Base-by-base conservation (phyloP, 2,329 filamentous ascomycete genomes). In the Talaromyces sp. region DNA sequence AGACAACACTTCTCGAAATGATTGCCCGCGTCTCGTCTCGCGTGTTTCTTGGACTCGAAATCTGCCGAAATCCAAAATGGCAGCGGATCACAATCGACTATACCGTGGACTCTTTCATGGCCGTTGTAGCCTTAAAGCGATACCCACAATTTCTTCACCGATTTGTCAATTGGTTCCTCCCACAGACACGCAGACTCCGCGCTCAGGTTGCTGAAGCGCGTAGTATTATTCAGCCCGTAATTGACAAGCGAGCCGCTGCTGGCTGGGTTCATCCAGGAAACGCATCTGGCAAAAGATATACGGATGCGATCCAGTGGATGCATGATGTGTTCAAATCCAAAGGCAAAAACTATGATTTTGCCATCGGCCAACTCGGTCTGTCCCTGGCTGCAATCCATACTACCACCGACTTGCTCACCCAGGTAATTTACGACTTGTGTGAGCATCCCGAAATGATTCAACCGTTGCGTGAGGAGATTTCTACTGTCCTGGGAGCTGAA, bases 141-240 rank as follows among this genome's bases (percentile, higher is more conserved):
- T 75, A 69, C 60, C 79, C 77, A 1, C 63, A 67, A 0, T 62
- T 72, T n/a, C 36, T 78, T 8, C 75, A 77, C 0, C 74, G 71
- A 0, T 27, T 81, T 1, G 73, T 73, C 1, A 74, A 79, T 61
- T 72, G 76, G 65, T 68, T 79, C 51, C 62, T 79, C 5, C 78
- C 79, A 1, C 69, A 74, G 52, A 73, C 73, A 27, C 65, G 63
- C 28, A 70, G 68, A 8, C 64, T 77, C 15, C 71, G 76, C 8
- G 51, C 63, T 15, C 70, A 76, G 25, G 68, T 80, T 4, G 65
- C 69, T 4, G 72, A 75, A 49, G 73, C 76, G 2, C 71, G 68
- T n/a, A 65, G 65, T 25, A 65, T 81, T 28, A 69, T 73, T 25
- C 51, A 62, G 7, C 65, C 66, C 39, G 30, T 64, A 6, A 55